Evolutionary conservation across 2,329 filamentous ascomycete species (phyloP).

Genomic region (Aspergillus tubingensis): DNA sequence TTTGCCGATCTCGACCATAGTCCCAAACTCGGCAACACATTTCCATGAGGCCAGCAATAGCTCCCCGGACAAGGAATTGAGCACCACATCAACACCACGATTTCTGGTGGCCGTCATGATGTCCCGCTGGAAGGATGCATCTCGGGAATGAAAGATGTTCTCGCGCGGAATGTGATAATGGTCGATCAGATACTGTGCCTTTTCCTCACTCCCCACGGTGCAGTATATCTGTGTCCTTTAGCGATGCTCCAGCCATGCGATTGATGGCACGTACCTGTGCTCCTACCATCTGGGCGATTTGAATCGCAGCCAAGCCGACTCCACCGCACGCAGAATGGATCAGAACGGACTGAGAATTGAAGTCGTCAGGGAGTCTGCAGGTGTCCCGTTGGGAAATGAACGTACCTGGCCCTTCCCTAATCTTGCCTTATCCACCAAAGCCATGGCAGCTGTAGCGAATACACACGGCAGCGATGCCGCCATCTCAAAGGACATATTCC

Average conservation of each 20-base stretch:
- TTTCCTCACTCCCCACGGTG: constrained; percentile 29
- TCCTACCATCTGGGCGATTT: constrained; percentile 11
- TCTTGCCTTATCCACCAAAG: not conserved
- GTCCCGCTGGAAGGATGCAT: constrained; percentile 18
- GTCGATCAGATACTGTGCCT: constrained; percentile 21
- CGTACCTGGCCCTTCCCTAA: constrained; percentile 24
- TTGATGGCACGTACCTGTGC: not conserved
- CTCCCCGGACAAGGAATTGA: constrained; percentile 33
- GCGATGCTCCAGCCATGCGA: not conserved
- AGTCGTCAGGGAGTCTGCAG: constrained; percentile 6
- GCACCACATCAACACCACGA: constrained; percentile 28
- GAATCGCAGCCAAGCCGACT: constrained; percentile 27
- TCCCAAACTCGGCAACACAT: constrained; percentile 27
- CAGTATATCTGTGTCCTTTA: constrained; percentile 7
- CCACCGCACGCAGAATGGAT: constrained; percentile 26
- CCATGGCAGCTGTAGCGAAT: constrained; percentile 13
- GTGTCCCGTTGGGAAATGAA: no score
- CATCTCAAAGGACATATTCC: not conserved
- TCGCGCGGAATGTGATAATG: constrained; percentile 19
- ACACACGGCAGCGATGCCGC: constrained; percentile 9
- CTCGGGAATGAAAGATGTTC: constrained; percentile 30
- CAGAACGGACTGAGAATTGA: constrained; percentile 17
- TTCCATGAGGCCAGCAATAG: constrained; percentile 30
- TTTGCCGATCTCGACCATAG: constrained; percentile 26
- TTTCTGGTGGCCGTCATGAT: constrained; percentile 24